Evolutionary conservation across 352 stramenopile genomes (phyloP), one percentile per base, ranked within the genome.

Genomic region (Pythium chondricola): DNA sequence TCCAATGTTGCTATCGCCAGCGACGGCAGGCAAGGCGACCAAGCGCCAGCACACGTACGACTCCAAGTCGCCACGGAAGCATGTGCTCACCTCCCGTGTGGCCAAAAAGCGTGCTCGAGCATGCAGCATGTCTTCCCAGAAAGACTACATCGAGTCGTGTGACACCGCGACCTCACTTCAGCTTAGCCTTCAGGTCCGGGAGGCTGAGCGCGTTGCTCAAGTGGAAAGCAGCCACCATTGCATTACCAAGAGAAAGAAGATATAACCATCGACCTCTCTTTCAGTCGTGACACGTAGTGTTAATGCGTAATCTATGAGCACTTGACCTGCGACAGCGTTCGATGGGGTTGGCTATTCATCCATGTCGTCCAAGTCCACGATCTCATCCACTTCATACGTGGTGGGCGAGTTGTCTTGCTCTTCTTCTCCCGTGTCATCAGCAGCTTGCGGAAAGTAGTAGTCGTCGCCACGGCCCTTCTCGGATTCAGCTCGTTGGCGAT

Each of bases 301-400:
- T 48, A 26, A 32, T 35, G 17, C 18, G 27, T 45, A 29, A 27
- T 31, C 24, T 25, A 47, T 32, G 37, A 33, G 33, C 43, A 22
- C 30, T 44, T 7, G 27, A 30, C 22, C 13, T n/a, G 11, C 26
- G 13, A 14, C 44, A 25, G 3, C 29, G 1, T 1, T 30, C 8
- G 9, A 14, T 16, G 31, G 11, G 13, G 13, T 16, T 27, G 30
- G 5, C 14, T 52, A 35, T 32, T 48, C 42, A 20, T 66, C 64
- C 11, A 61, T 25, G 1, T 71, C 67, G 35, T 90, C 79, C 10
- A 91, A 63, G 29, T 88, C 71, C 6, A 72, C 48, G 10, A 78
- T 57, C 32, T 68, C 51, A 1, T 63, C 56, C 1, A 73, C 65
- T 29, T 74, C 60, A 14, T 58, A 38, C n/a, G 44, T 51, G n/a